Evolutionary conservation across 176 grass and related monocot species (phyloP), one percentile per base, ranked within the genome.

Genomic region (Dendrocalamus sinicus): DNA sequence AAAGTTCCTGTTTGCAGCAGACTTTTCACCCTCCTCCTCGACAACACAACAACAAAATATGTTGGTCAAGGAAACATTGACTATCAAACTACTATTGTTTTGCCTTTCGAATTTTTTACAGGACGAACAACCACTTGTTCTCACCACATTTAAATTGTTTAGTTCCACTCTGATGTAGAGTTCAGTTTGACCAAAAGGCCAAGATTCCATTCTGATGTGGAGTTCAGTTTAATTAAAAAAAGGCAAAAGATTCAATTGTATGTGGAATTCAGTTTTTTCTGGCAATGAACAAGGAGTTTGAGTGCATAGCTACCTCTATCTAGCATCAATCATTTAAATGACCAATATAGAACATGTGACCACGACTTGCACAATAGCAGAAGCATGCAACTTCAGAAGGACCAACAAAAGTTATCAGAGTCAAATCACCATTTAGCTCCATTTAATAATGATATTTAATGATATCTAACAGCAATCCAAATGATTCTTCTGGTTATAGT

Each of bases 241-340:
- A 64, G 40, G 13, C 58, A 64, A 79, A 79, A 45, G 57, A 22
- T 77, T 12, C 12, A 23, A 30, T 58, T 19, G 53, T 6, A 76
- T 59, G 54, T 15, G 53, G 37, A 39, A 39, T 77, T 76, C 52
- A 71, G 5, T 16, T 65, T 45, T 80, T 75, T 87, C 16, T 75
- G 72, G 52, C 52, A 70, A 70, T 32, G 3, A 54, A 43, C 51
- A 71, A 72, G 26, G 57, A 84, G 37, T 39, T 39, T 22, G 54
- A 55, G 47, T 7, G 5, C 50, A 35, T 46, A n/a, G 39, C 37
- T 45, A 53, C 58, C 13, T 84, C 23, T 79, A 83, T 54, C 4
- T n/a, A 89, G 66, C 45, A 80, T 28, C 12, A 72, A 71, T 15
- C 58, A 58, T 48, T 87, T 53, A n/a, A 67, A 73, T 19, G 11